Evolutionary conservation across 2,329 filamentous ascomycete species (phyloP), one percentile per base, ranked within the genome.

Genomic region (Arthrobotrys musiformis): DNA sequence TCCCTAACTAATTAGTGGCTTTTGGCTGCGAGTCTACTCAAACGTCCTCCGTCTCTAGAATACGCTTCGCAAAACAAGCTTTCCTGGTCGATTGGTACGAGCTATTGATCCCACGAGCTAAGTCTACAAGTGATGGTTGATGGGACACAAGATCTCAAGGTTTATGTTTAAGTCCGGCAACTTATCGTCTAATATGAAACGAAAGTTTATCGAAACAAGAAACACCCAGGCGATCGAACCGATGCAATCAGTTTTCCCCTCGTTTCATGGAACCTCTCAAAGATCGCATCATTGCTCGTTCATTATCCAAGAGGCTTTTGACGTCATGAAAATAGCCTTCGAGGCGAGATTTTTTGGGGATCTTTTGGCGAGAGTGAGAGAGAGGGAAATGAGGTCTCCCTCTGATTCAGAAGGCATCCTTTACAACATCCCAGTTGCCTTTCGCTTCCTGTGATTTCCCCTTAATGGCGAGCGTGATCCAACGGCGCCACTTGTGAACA

Each of bases 171-270:
- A 58, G 40, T 69, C 37, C 70, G 70, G 64, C 50, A 69, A 50
- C 64, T 76, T 76, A 70, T 70, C 72, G 70, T 52, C 40, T 19
- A 54, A 42, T 17, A 50, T 74, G 62, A 68, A 75, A 62, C 63
- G 28, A 58, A 58, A 68, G 63, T 30, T 70, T 77, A 77, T 77
- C 73, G 46, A 24, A 60, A 69, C 50, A 37, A 69, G 63, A 75
- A 62, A 76, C 70, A 4, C 48, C 50, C 44, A 52, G 28, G 11
- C 44, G 30, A 17, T 54, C 42, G 9, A 44, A 50, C 22, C 19
- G 56, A 75, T 37, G 44, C 68, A 64, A 66, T 72, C 58, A 30
- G 60, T 42, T 46, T 42, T 15, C 19, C 22, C 37, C 19, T 30
- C 37, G 22, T 61, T 67, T 62, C 30, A 42, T 67, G 48, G 30